Base-by-base conservation (phyloP, 441 rosid genomes). In the Adansonia rubrostipa region DNA sequence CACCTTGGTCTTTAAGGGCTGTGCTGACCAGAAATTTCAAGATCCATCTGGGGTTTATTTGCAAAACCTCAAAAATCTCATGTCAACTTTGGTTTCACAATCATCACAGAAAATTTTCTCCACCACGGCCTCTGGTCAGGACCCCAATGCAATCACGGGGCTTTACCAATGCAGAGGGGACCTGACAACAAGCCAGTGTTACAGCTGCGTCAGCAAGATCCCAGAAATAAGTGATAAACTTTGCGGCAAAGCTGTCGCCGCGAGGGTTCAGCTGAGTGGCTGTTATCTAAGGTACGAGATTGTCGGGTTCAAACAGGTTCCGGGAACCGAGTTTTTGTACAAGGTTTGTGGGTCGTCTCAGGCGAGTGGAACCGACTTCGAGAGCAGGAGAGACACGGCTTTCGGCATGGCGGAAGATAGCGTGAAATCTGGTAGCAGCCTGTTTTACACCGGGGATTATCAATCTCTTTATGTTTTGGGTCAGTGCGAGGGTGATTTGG, bases 101-200 rank as follows among this genome's bases (percentile, higher is more conserved):
- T 93, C 99, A 9, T 80, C 89, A 6, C 83, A 78, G 60, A 88
- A 67, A 36, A 71, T 68, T 75, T 93, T 78, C 85, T 87, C 82
- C 60, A 73, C 84, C 1, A 68, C 88, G 40, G 83, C 92, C 33
- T 77, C 88, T 40, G 98, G 98, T 3, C 89, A 87, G 7, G 89
- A 86, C 73, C 88, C 86, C 54, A 65, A 75, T 28, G 90, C 90
- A 74, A 84, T 92, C 67, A 68, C 45, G 17, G 98, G 97, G 3
- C 88, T 89, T 42, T 92, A 83, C 65, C 99, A 93, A 87, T 95
- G 99, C 88, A 87, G 98, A 50, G 97, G 98, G 1, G 99, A 95
- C 82, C 93, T 95, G 75, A 73, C 89, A 20, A 56, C 80, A 6
- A 1, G 87, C 69, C 77, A 89, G 53, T 95, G 99, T 79, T 79